Base-by-base conservation (phyloP, 2,329 filamentous ascomycete species). In the Torrubiellomyces zombiae region DNA sequence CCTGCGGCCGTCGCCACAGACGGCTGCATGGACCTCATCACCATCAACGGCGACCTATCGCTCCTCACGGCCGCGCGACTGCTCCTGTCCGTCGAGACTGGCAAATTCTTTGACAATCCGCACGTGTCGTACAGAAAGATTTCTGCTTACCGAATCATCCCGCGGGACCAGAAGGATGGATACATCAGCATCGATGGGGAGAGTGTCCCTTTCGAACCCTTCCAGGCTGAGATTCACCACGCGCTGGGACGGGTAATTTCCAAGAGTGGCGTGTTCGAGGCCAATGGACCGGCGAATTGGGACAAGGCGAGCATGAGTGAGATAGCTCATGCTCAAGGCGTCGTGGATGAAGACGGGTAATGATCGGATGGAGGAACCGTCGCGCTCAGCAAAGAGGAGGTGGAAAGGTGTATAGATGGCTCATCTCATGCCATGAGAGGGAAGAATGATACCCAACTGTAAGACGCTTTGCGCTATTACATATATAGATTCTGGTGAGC, bases 171-270 rank as follows among this genome's bases (percentile, higher is more conserved):
- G 39, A 56, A 67, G 19, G 64, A 74, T 33, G 86, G 86, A 2
- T 89, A 79, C 47, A 91, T 98, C 45, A 91, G 82, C 46, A 82
- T 98, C 35, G 89, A 95, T 43, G 89, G 89, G 18, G 89, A 98
- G 53, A 65, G 67, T 27, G 62, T 92, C 3, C 78, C 82, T 0
- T 95, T 92, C 45, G 75, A 75, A 38, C 77, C 81, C 0, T 91
- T 94, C 45, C 89, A 98, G 55, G 81, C 75, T 3, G 89, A 98
- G 52, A 63, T 94, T 6, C 82, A 94, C 47, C 66, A 59, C 26
- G 78, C 76, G 0, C 57, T 98, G 14, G 89, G 81, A 1, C 81
- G 78, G 4, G 78, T 86, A n/a, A 56, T 95, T 34, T 81, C 80
- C 24, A 81, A 76, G 51, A 68, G 60, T 15, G 78, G 72, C 31